These are phyloP conservation scores for Trichoderma hamatum DNA, from an alignment of 2,329 filamentous ascomycete genomes.

Conservation along the genomic window DNA sequence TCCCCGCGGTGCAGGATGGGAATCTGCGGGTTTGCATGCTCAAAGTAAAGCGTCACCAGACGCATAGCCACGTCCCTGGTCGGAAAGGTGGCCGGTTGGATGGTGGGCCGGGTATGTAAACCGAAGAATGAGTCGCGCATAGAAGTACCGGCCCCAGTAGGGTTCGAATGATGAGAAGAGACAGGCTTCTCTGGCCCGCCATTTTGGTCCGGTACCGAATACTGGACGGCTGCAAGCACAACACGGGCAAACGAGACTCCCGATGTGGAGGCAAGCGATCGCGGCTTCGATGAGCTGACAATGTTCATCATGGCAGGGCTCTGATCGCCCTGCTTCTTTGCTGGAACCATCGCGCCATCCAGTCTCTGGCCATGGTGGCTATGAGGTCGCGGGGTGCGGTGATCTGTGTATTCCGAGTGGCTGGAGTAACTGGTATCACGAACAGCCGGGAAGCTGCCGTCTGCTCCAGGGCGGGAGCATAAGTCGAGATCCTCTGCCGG, in stretches of 20 bases:
- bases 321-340: constrained; percentile 40
- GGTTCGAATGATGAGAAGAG: constrained; percentile 31
- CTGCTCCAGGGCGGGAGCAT: constrained; percentile 54
- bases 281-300: constrained; percentile 74
- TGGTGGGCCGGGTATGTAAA: constrained; percentile 86
- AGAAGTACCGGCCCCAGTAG: constrained; percentile 62
- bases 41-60: constrained; percentile 85
- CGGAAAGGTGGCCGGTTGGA: constrained; percentile 83
- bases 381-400: constrained; percentile 34
- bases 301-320: constrained; percentile 67
- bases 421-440: constrained; percentile 41
- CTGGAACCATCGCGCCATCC: constrained; percentile 37
- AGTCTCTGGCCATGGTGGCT: constrained; percentile 38
- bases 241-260: constrained; percentile 94
- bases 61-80: constrained; percentile 71
- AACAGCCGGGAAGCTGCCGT: constrained; percentile 38
- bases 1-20: constrained; percentile 87
- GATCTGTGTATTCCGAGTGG: constrained; percentile 39
- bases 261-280: constrained; percentile 81
- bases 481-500: constrained; percentile 70
- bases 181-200: constrained; percentile 40
- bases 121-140: constrained; percentile 98
- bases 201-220: constrained; percentile 64
- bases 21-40: constrained; percentile 95
- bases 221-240: constrained; percentile 90